Percentiles rank a stretch among this genome's conserved stretches.
These are phyloP conservation scores for Flaveria bidentis DNA, from an alignment of 129 eudicot genomes.

Conservation along the genomic window DNA sequence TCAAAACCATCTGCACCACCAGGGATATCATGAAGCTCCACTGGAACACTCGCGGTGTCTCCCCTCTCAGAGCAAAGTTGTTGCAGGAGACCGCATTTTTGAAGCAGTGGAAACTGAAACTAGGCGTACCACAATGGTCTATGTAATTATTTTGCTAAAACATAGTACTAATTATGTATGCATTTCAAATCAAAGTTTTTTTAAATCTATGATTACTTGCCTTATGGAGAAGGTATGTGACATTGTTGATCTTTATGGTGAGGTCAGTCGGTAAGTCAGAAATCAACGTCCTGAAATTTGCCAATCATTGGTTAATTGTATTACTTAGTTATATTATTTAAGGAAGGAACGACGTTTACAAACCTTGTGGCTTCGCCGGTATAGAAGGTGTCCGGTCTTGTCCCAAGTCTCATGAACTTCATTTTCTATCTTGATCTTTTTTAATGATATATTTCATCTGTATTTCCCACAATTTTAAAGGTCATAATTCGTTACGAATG, in stretches of 20 bases:
- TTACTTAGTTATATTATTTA: neutral
- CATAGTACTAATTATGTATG: neutral
- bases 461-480: conserved; percentile 2
- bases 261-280: conserved; percentile 68
- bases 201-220: conserved; percentile 35
- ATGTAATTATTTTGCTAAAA: conserved; percentile 25
- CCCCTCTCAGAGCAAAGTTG: conserved; percentile 49
- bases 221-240: conserved; percentile 75
- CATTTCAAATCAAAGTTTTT: neutral
- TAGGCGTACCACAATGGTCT: conserved; percentile 42
- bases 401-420: conserved; percentile 91
- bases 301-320: neutral
- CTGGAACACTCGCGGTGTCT: conserved; percentile 34
- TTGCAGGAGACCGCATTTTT: conserved; percentile 73
- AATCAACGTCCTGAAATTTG: conserved; percentile 52
- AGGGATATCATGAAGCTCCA: conserved; percentile 74
- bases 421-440: conserved; percentile 38
- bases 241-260: conserved; percentile 51
- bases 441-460: conserved; percentile 19
- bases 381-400: conserved; percentile 74
- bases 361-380: conserved; percentile 82
- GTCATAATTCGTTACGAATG: neutral
- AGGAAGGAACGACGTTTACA: neutral
- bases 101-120: conserved; percentile 77
- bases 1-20: conserved; percentile 84